Conservation (phyloP, 257 asterid genomes). For the Solanum piurae region DNA sequence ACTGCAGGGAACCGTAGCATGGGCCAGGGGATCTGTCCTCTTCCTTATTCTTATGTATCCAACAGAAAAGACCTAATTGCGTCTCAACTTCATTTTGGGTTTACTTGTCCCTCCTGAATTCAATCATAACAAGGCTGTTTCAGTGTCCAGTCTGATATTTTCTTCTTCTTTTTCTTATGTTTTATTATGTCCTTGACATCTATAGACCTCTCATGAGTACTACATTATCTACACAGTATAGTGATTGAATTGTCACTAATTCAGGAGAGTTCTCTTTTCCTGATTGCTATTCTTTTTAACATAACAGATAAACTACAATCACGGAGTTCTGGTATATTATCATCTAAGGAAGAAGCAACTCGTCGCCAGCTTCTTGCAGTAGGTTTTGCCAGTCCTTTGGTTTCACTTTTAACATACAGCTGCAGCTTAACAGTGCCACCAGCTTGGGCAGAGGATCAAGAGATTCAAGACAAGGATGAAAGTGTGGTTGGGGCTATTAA, state of each 20-base stretch:
- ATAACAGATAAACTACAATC: conserved; percentile 24
- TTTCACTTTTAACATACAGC: conserved; percentile 17
- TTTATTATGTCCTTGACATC: not conserved
- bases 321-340: conserved; percentile 14
- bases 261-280: not conserved
- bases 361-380: conserved; percentile 39
- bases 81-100: not conserved
- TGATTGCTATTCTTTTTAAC: not conserved
- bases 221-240: not conserved
- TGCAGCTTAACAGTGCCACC: conserved; percentile 17
- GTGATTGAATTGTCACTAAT: not conserved
- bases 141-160: not conserved
- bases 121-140: not conserved
- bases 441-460: conserved; percentile 45
- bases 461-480: conserved; percentile 32
- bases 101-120: not conserved
- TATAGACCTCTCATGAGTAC: not conserved
- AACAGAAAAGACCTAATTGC: not conserved
- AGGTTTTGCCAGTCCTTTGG: conserved; percentile 24
- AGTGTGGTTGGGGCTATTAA: conserved; percentile 51
- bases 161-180: not conserved
- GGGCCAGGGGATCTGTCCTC: not conserved
- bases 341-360: conserved; percentile 15
- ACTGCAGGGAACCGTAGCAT: too few species aligned
- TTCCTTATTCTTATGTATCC: not conserved